Conservation (phyloP, 805 yeast species). For the Wickerhamomyces canadensis region DNA sequence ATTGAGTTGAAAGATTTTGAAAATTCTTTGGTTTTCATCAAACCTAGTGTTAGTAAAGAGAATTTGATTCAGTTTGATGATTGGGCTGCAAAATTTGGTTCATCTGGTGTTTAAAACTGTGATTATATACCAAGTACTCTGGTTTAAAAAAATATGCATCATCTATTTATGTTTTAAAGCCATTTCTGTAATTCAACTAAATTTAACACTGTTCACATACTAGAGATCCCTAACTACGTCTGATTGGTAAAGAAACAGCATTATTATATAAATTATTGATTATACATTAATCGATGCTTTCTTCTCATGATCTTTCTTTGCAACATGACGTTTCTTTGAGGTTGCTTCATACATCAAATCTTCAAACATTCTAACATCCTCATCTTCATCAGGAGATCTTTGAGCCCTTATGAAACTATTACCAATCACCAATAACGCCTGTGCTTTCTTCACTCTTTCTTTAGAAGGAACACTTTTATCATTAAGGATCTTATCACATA, state of each 20-base stretch:
- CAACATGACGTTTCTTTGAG: constrained; percentile 13
- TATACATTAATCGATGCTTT: background rate
- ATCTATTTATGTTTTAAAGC: no score
- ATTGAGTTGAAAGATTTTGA: constrained; percentile 68
- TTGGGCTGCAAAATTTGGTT: constrained; percentile 47
- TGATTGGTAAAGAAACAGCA: background rate
- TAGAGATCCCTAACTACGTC: background rate
- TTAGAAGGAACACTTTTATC: constrained; percentile 59
- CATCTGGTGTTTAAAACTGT: constrained; percentile 5
- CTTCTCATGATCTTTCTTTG: background rate
- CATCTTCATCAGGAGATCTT: constrained; percentile 85
- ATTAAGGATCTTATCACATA: constrained; percentile 69
- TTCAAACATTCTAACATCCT: constrained; percentile 87
- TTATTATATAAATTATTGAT: background rate
- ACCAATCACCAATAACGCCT: constrained; percentile 72
- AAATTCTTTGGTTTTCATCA: constrained; percentile 67
- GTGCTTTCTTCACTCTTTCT: constrained; percentile 70
- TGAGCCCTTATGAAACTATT: constrained; percentile 56
- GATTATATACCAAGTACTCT: no score
- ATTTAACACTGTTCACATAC: no score
- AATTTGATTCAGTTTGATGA: constrained; percentile 76
- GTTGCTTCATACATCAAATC: constrained; percentile 85
- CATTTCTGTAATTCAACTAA: no score
- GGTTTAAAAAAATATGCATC: no score
- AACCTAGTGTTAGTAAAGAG: constrained; percentile 84